Percentiles rank a stretch among this genome's conserved stretches.
Evolutionary conservation across 2,329 filamentous ascomycete genomes (phyloP).

Genomic region (Botryotinia globosa): DNA sequence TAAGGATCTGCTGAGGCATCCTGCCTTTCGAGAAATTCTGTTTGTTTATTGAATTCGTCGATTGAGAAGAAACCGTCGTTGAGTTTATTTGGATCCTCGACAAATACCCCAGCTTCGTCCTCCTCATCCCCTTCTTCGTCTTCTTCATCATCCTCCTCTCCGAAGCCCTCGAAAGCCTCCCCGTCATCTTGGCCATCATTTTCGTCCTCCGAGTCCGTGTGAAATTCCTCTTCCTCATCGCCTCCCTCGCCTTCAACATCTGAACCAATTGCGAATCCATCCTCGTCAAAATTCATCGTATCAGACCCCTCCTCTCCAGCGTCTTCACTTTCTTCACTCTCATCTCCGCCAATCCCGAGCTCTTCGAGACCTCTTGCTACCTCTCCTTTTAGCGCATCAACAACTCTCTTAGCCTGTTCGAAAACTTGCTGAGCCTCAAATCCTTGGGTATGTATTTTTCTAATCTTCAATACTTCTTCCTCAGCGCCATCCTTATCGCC

Average conservation of each 20-base stretch:
- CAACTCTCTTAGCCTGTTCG: slow-evolving; percentile 85
- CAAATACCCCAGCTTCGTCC: slow-evolving; percentile 53
- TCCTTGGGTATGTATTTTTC: slow-evolving; percentile 80
- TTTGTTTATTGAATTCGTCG: slow-evolving; percentile 93
- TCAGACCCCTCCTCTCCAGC: slow-evolving; percentile 41
- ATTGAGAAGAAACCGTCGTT: slow-evolving; percentile 99
- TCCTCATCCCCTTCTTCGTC: slow-evolving; percentile 51
- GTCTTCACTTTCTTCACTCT: slow-evolving; percentile 36
- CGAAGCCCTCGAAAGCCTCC: slow-evolving; percentile 38
- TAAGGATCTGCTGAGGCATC: slow-evolving; percentile 75
- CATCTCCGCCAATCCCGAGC: slow-evolving; percentile 32
- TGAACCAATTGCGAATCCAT: slow-evolving; percentile 41
- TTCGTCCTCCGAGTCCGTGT: slow-evolving; percentile 39
- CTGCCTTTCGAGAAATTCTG: slow-evolving; percentile 83
- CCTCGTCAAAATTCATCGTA: slow-evolving; percentile 41
- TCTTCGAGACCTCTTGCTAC: slow-evolving; percentile 48
- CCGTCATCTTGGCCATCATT: slow-evolving; percentile 31
- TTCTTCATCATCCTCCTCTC: slow-evolving; percentile 39
- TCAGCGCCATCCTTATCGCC: slow-evolving; percentile 48
- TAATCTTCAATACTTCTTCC: slow-evolving; percentile 64
- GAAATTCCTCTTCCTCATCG: slow-evolving; percentile 36
- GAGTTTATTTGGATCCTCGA: slow-evolving; percentile 75
- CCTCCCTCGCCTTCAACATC: slow-evolving; percentile 38
- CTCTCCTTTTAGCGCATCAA: slow-evolving; percentile 60
- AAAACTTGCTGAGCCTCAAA: slow-evolving; percentile 89